A percentile compares a stretch with the other conserved stretches of the same genome.
These are phyloP conservation scores for Wickerhamiella parazyma DNA, from an alignment of 805 yeast genomes.

Conservation along the genomic window DNA sequence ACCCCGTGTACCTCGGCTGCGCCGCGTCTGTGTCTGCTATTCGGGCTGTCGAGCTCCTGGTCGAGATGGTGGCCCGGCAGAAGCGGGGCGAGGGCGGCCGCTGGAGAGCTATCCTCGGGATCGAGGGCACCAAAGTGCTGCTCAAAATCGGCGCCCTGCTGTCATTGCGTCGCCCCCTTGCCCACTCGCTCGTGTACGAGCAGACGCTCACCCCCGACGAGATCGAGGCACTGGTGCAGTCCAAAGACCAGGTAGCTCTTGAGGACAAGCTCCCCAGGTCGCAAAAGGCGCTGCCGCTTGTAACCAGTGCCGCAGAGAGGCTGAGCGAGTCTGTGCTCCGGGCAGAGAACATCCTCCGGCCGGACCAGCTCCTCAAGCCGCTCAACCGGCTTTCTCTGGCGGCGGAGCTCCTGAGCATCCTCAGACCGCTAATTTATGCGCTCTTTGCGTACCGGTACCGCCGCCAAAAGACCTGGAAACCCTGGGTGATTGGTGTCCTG, in stretches of 20 bases:
- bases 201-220: slow-evolving; percentile 26
- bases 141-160: slow-evolving; percentile 24
- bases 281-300: slow-evolving; percentile 15
- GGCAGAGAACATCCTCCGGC: slow-evolving; percentile 25
- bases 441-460: slow-evolving; percentile 21
- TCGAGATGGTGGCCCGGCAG: slow-evolving; percentile 27
- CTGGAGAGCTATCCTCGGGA: slow-evolving; percentile 22
- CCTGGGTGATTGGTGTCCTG: slow-evolving; percentile 29
- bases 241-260: neutral
- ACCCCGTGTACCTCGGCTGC: slow-evolving; percentile 19
- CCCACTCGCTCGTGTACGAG: slow-evolving; percentile 24
- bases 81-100: slow-evolving; percentile 20
- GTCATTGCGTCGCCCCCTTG: slow-evolving; percentile 22
- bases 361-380: slow-evolving; percentile 22
- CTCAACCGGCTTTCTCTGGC: slow-evolving; percentile 16
- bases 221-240: slow-evolving; percentile 11
- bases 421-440: slow-evolving; percentile 30
- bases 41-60: slow-evolving; percentile 26
- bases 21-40: slow-evolving; percentile 23
- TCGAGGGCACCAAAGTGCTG: slow-evolving; percentile 24
- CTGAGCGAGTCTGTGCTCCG: slow-evolving; percentile 21
- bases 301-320: slow-evolving; percentile 16
- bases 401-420: slow-evolving; percentile 26
- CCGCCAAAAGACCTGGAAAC: slow-evolving; percentile 25
- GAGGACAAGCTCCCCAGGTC: slow-evolving; percentile 18